Evolutionary conservation across 2,329 filamentous ascomycete species (phyloP).

Genomic region (Colletotrichum gigasporum): DNA sequence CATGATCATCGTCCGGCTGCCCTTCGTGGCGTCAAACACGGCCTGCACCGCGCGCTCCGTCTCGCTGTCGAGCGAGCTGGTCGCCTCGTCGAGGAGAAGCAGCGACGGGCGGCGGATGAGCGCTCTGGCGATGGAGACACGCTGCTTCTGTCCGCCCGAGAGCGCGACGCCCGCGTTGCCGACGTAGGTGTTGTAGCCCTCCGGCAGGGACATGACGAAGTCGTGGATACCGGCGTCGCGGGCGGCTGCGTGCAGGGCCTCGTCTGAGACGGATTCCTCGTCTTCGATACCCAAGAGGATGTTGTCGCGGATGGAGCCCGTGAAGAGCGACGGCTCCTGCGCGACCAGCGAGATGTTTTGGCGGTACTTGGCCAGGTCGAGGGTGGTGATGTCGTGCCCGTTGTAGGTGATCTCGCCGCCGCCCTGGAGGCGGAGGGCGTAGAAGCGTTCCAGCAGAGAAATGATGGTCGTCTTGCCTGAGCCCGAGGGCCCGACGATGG

Average conservation of each 20-base stretch:
- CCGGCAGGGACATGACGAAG: slow-evolving; percentile 74
- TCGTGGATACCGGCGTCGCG: slow-evolving; percentile 71
- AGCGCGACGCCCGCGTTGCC: slow-evolving; percentile 38
- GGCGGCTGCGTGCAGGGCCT: slow-evolving; percentile 12
- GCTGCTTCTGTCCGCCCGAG: slow-evolving; percentile 66
- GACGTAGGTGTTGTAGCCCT: slow-evolving; percentile 61
- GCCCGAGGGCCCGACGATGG: slow-evolving; percentile 71
- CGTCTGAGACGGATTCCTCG: slow-evolving; percentile 18
- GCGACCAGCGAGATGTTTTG: slow-evolving; percentile 50
- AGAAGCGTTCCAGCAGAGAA: slow-evolving; percentile 41
- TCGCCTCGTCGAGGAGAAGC: slow-evolving; percentile 24
- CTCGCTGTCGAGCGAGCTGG: slow-evolving; percentile 28
- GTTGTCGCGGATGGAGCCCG: slow-evolving; percentile 46
- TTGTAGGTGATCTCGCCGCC: slow-evolving; percentile 42
- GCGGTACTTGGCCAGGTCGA: slow-evolving; percentile 41
- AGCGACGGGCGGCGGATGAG: slow-evolving; percentile 24
- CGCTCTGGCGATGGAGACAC: slow-evolving; percentile 54
- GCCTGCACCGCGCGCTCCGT: slow-evolving; percentile 27
- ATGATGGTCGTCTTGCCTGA: slow-evolving; percentile 42
- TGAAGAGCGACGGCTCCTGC: slow-evolving; percentile 52
- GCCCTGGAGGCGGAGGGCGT: slow-evolving; percentile 21
- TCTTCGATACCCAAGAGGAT: slow-evolving; percentile 35
- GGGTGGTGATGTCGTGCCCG: slow-evolving; percentile 39
- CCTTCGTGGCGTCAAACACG: slow-evolving; percentile 26
- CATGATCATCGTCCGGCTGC: slow-evolving; percentile 39